A percentile compares a stretch with the other conserved stretches of the same genome.
phyloP scores from a whole-genome alignment of 1,284 basidiomycete genomes.

The Leccinum subatratum region DNA sequence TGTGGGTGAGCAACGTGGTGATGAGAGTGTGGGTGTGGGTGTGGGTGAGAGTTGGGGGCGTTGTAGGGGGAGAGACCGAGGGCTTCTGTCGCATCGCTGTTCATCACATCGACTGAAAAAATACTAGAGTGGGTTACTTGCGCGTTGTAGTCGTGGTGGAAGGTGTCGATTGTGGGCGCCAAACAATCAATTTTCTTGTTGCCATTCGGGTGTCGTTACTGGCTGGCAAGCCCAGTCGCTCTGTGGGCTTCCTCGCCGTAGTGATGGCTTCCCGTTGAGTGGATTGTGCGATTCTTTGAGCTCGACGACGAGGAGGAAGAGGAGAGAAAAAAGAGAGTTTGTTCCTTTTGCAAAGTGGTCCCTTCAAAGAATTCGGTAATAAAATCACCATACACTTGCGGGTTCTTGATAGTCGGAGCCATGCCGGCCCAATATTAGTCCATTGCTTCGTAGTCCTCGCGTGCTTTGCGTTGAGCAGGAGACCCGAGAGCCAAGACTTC shows the following conservation, averaged over 20 bases:
- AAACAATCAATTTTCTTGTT: conserved; percentile 21
- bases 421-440: conserved; percentile 80
- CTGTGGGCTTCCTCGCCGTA: conserved; percentile 9
- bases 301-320: neutral
- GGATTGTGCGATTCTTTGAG: conserved; percentile 9
- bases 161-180: conserved; percentile 17
- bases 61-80: conserved; percentile 41
- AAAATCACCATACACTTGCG: conserved; percentile 81
- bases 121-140: conserved; percentile 4
- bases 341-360: conserved; percentile 24
- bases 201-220: conserved; percentile 12
- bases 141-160: conserved; percentile 13
- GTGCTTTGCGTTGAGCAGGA: conserved; percentile 80
- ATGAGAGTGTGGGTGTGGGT: conserved; percentile 20
- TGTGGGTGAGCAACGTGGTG: conserved; percentile 26
- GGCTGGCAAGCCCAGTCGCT: conserved; percentile 3
- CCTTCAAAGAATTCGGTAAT: conserved; percentile 43
- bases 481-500: conserved; percentile 77
- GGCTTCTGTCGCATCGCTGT: conserved; percentile 48
- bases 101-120: conserved; percentile 41
- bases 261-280: conserved; percentile 4
- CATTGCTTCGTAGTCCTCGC: conserved; percentile 76
- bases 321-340: neutral
- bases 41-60: conserved; percentile 25
- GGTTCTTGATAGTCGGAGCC: conserved; percentile 72